Evolutionary conservation across 805 yeast species (phyloP).

Genomic region (Saturnispora silvae): DNA sequence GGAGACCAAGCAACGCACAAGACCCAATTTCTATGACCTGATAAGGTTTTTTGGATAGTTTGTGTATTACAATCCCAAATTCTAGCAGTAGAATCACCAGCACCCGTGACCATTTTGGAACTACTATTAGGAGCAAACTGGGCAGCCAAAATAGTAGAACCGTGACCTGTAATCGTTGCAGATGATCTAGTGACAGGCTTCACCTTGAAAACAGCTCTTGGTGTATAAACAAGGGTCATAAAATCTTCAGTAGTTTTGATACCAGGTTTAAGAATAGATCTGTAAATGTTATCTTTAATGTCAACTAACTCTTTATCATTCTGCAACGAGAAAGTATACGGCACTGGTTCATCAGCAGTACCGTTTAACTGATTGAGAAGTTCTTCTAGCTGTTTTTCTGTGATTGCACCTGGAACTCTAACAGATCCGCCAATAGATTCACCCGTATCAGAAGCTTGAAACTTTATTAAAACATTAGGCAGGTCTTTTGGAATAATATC

Average conservation of each 20-base stretch:
- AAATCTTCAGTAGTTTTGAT: conserved; percentile 86
- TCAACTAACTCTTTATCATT: conserved; percentile 49
- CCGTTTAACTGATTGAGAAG: conserved; percentile 71
- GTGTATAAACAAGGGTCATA: conserved; percentile 82
- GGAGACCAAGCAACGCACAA: conserved; percentile 88
- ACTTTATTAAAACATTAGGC: conserved; percentile 79
- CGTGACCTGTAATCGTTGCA: conserved; percentile 92
- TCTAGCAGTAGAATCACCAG: conserved; percentile 93
- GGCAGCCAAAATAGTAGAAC: conserved; percentile 82
- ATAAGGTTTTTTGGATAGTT: conserved; percentile 71
- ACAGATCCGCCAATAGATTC: conserved; percentile 73
- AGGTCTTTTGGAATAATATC: conserved; percentile 64
- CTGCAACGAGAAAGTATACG: conserved; percentile 72
- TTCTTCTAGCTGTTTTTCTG: conserved; percentile 80
- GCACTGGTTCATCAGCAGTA: conserved; percentile 71
- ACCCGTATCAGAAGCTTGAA: conserved; percentile 91
- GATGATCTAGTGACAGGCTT: conserved; percentile 82
- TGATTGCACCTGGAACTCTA: conserved; percentile 83
- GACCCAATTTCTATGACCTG: conserved; percentile 92
- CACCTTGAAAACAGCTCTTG: conserved; percentile 90
- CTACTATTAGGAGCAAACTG: conserved; percentile 89
- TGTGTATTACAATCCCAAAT: conserved; percentile 96
- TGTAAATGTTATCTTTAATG: conserved; percentile 65
- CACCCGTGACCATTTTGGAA: conserved; percentile 82
- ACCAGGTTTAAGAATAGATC: conserved; percentile 78